These are phyloP conservation scores for Aspergillus hancockii DNA, from an alignment of 495 filamentous ascomycete species.

Conservation along the genomic window DNA sequence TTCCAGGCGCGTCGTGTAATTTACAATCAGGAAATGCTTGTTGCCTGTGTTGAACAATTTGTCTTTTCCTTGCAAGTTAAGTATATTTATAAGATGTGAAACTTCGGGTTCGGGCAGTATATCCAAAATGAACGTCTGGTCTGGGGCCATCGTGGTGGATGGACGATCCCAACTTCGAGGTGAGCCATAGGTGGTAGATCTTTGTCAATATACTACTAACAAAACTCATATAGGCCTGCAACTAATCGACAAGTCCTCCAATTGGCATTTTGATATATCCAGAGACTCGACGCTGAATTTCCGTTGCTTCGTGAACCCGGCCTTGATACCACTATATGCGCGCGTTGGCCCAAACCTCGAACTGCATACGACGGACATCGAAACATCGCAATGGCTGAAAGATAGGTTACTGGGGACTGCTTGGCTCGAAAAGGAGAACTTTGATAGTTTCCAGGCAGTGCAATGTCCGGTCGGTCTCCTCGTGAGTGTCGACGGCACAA, in stretches of 20 bases:
- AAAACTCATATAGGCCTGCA: conserved; percentile 32
- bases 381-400: conserved; percentile 47
- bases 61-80: background rate
- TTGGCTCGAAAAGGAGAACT: conserved; percentile 38
- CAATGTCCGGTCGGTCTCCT: conserved; percentile 47
- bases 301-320: conserved; percentile 48
- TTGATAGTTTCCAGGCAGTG: conserved; percentile 33
- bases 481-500: conserved; percentile 30
- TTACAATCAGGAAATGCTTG: background rate
- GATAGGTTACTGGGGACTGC: conserved; percentile 31
- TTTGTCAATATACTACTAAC: background rate
- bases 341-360: conserved; percentile 53
- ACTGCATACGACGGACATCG: conserved; percentile 38
- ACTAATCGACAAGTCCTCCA: conserved; percentile 38
- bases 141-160: conserved; percentile 34
- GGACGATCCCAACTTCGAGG: conserved; percentile 37
- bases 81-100: conserved; percentile 16
- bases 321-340: conserved; percentile 50
- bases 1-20: conserved; percentile 12
- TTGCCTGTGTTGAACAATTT: background rate
- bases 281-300: conserved; percentile 39
- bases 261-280: conserved; percentile 42
- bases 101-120: background rate
- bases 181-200: conserved; percentile 17
- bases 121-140: conserved; percentile 43